Percentiles rank a stretch among this genome's conserved stretches.
Evolutionary conservation across 345 rosid genomes (phyloP).

Genomic region (Lepidium didymum): DNA sequence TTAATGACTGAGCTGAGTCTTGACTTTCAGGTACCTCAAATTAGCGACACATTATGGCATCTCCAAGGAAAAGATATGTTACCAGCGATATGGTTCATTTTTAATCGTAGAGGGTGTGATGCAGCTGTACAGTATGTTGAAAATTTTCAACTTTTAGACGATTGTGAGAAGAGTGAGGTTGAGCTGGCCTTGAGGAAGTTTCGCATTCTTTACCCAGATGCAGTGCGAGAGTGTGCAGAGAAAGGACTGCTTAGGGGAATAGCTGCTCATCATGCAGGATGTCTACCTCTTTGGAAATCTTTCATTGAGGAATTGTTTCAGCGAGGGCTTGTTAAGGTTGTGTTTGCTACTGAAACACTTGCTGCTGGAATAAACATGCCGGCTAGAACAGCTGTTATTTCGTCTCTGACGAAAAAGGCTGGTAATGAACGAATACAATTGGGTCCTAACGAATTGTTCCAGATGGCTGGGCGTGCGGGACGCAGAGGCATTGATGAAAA

Average conservation of each 20-base stretch:
- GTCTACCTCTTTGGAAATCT: conserved; percentile 94
- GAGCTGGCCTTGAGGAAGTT: conserved; percentile 84
- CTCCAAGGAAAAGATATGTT: conserved; percentile 72
- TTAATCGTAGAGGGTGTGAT: conserved; percentile 91
- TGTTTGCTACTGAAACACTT: conserved; percentile 95
- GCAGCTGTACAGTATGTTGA: conserved; percentile 89
- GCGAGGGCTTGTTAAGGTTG: conserved; percentile 83
- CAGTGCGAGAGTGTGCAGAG: conserved; percentile 76
- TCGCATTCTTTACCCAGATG: conserved; percentile 79
- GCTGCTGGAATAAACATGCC: conserved; percentile 99
- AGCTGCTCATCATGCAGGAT: conserved; percentile 98
- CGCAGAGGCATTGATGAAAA: conserved; percentile 85
- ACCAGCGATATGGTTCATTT: conserved; percentile 96
- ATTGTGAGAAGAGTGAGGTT: conserved; percentile 75
- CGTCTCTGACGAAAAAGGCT: conserved; percentile 75
- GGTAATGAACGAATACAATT: conserved; percentile 60
- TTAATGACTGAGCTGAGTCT: neutral
- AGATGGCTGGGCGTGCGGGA: conserved; percentile 99
- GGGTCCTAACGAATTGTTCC: conserved; percentile 83
- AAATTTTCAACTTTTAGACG: conserved; percentile 65
- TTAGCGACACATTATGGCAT: conserved; percentile 70
- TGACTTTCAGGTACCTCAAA: conserved; percentile 72
- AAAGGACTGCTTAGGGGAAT: conserved; percentile 79
- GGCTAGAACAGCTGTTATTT: conserved; percentile 83
- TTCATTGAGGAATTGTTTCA: conserved; percentile 89